phyloP scores from a whole-genome alignment of 2,329 filamentous ascomycete species.

The Tolypocladium endophyticum region DNA sequence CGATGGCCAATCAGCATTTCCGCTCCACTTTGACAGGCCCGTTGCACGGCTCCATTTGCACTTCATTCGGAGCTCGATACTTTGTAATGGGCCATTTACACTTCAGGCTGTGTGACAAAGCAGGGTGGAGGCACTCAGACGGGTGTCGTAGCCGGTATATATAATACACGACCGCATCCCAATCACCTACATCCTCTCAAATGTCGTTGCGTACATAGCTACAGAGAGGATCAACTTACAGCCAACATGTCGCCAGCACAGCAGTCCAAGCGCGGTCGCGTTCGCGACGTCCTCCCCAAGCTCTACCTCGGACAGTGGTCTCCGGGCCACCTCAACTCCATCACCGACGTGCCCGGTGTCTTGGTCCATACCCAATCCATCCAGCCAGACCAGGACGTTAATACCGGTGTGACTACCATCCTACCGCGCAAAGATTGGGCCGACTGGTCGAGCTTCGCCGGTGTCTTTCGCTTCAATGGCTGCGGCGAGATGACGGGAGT shows the following conservation, averaged over 20 bases:
- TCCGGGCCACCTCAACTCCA: constrained; percentile 34
- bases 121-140: too few relatives aligned
- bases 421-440: constrained; percentile 34
- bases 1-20: background rate
- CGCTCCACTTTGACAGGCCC: background rate
- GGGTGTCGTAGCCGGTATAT: background rate
- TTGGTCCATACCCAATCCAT: constrained; percentile 35
- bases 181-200: background rate
- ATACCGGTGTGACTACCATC: constrained; percentile 40
- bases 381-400: constrained; percentile 22
- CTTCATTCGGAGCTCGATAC: background rate
- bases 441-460: constrained; percentile 32
- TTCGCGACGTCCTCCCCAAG: constrained; percentile 33
- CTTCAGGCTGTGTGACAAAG: background rate
- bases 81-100: background rate
- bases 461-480: constrained; percentile 53
- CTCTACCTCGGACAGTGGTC: constrained; percentile 32
- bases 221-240: background rate
- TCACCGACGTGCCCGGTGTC: constrained; percentile 40
- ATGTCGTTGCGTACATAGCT: background rate
- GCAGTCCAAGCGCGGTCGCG: constrained; percentile 13
- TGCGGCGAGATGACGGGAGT: constrained; percentile 51
- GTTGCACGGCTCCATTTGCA: background rate
- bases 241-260: background rate
- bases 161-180: background rate